Evolutionary conservation across 768 basidiomycete species (phyloP), one percentile per base, ranked within the genome.

Genomic region (Russula lepida): DNA sequence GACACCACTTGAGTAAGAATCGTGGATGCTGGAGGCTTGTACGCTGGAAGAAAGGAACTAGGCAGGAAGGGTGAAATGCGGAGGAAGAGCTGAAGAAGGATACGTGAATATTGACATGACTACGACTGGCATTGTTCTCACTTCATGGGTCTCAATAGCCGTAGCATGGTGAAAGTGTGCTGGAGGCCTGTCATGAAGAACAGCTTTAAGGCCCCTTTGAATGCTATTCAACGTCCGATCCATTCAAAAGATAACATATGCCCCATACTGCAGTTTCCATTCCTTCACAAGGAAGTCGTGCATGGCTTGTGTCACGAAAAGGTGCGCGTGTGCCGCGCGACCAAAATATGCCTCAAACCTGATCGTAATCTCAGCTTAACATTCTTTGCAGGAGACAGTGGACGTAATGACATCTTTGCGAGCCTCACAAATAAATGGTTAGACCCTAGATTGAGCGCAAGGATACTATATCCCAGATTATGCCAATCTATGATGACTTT

Each of bases 401-500:
- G 33, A 27, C 21, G 73, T n/a, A 23, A 44, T 17, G 71, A 95
- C 95, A 81, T 80, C 74, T 82, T 83, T 0, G 92, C 88, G 23
- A 95, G 69, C 64, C 72, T 79, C 43, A 95, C 92, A 63, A 95
- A 78, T 0, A 78, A 71, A 70, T 93, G 89, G 0, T 72, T 70
- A 1, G 76, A 60, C 0, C 92, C 89, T n/a, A 94, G 74, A 67
- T 84, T 87, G 65, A 99, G 73, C 1, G 88, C 88, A 51, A 99
- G 81, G 49, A 98, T 93, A 64, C 85, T 95, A 71, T 92, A 94
- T 19, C 97, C 97, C 27, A 95, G 81, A 72, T 99, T 99, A 71
- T 99, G 97, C 97, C 97, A 99, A 74, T 99, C 97, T 57, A 99
- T 94, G 62, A 99, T 89, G 66, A 99, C 77, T 68, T 89, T 92